Conservation (phyloP, 345 rosid species). For the Luvunga scandens region DNA sequence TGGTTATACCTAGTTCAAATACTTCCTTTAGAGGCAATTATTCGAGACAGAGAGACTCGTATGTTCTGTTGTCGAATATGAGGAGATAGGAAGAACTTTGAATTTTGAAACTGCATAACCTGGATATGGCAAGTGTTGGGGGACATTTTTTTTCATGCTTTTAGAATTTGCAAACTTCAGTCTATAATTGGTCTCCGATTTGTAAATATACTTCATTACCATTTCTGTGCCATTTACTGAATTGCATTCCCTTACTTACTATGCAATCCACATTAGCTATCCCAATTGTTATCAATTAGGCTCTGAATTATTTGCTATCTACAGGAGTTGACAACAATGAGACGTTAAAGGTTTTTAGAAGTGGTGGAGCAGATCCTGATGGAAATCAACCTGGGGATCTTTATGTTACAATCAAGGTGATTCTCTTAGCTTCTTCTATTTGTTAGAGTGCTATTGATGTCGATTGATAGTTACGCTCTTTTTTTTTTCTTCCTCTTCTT, state of each 20-base stretch:
- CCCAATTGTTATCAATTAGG: neutral
- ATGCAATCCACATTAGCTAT: neutral
- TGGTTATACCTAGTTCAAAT: neutral
- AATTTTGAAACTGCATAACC: neutral
- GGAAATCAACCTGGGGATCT: conserved; percentile 96
- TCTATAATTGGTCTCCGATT: neutral
- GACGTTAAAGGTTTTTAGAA: conserved; percentile 64
- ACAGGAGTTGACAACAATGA: conserved; percentile 84
- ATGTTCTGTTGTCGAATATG: neutral
- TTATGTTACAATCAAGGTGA: conserved; percentile 72
- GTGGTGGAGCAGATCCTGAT: conserved; percentile 97
- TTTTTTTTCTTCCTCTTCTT: neutral
- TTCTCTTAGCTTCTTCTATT: conserved; percentile 9
- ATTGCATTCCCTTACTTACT: neutral
- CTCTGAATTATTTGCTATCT: conserved; percentile 11
- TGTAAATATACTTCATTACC: neutral
- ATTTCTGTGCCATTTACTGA: neutral
- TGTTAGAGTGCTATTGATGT: neutral
- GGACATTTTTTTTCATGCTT: neutral
- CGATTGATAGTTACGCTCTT: neutral
- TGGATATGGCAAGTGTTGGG: neutral
- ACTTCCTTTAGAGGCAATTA: neutral
- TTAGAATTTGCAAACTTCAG: neutral
- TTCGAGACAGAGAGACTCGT: neutral
- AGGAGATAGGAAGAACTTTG: neutral